Base-by-base conservation (phyloP, 352 stramenopile species). In the Globisporangium nagaii region DNA sequence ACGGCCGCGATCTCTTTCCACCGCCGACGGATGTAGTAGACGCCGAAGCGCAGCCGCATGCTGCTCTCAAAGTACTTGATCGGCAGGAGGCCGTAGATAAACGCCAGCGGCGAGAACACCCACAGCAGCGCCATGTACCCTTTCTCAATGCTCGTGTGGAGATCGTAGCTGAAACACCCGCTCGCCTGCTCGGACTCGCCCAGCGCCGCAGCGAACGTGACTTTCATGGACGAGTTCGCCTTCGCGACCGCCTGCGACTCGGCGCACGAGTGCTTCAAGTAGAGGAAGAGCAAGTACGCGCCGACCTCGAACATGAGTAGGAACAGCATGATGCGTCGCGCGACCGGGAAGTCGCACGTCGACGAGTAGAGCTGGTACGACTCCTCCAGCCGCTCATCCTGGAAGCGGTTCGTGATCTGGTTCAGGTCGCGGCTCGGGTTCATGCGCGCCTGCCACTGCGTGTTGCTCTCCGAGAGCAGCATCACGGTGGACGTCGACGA, bases 311-410 rank as follows among this genome's bases (percentile, higher is more conserved):
- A 77, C 0, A 67, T 47, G 27, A 90, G 62, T 42, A 90, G 66
- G 27, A 80, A 71, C 42, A 90, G 55, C 65, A 88, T 70, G 40
- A 89, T 68, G 56, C 73, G 66, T 4, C 78, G 48, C 15, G 77
- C 76, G 11, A 82, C 68, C 3, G 74, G 66, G 48, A 93, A 80
- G 48, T 86, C 78, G 42, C 65, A 64, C 40, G 68, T 89, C n/a
- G 79, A 93, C 31, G 77, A 84, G 56, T 88, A 84, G 3, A 93
- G 57, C 48, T 93, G 82, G 53, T 90, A 93, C 40, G 79, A 89
- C 44, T 88, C 74, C 61, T 93, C 82, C 37, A 86, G 62, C 17
- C 76, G 65, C 30, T 78, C 64, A 61, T 90, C 79, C 27, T 70
- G 74, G 53, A 93, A 93, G 46, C 75, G 64, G 57, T 93, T 90